phyloP scores from a whole-genome alignment of 164 flowering plant species.

The Brasenia schreberi region DNA sequence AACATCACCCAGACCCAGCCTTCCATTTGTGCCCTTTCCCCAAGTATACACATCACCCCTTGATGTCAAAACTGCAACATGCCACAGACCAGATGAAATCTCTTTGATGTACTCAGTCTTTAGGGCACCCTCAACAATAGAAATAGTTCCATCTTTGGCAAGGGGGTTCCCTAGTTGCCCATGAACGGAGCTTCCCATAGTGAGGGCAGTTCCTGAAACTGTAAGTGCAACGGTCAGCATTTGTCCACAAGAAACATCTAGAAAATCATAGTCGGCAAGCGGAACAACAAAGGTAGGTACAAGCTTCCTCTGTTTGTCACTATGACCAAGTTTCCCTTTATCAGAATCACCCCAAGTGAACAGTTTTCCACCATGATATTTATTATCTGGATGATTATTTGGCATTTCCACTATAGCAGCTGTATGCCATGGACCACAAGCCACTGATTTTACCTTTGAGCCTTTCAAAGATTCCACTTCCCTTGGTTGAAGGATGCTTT shows the following conservation, averaged over 20 bases:
- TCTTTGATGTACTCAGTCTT: conserved; percentile 36
- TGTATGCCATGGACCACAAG: conserved; percentile 77
- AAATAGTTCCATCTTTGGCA: conserved; percentile 30
- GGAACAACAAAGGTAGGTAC: conserved; percentile 47
- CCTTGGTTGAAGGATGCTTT: conserved; percentile 34
- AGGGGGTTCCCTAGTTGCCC: conserved; percentile 56
- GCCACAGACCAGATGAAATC: conserved; percentile 51
- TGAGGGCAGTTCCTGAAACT: conserved; percentile 35
- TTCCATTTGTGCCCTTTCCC: conserved; percentile 63
- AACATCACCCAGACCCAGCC: conserved; percentile 45
- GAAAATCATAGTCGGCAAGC: conserved; percentile 44
- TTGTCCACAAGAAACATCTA: conserved; percentile 56
- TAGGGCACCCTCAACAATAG: conserved; percentile 50
- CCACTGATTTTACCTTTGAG: conserved; percentile 36
- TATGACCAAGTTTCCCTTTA: conserved; percentile 54
- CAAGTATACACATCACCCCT: conserved; percentile 45
- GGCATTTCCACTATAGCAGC: conserved; percentile 53
- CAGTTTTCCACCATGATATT: conserved; percentile 26
- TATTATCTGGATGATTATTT: conserved; percentile 11
- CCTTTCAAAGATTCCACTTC: conserved; percentile 56
- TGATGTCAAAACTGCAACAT: conserved; percentile 46
- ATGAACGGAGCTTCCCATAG: conserved; percentile 52
- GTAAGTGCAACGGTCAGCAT: conserved; percentile 51
- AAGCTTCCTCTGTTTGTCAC: conserved; percentile 32
- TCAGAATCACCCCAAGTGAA: conserved; percentile 85